Evolutionary conservation across 2,329 filamentous ascomycete genomes (phyloP), one percentile per base, ranked within the genome.

Genomic region (Fusarium continuum): DNA sequence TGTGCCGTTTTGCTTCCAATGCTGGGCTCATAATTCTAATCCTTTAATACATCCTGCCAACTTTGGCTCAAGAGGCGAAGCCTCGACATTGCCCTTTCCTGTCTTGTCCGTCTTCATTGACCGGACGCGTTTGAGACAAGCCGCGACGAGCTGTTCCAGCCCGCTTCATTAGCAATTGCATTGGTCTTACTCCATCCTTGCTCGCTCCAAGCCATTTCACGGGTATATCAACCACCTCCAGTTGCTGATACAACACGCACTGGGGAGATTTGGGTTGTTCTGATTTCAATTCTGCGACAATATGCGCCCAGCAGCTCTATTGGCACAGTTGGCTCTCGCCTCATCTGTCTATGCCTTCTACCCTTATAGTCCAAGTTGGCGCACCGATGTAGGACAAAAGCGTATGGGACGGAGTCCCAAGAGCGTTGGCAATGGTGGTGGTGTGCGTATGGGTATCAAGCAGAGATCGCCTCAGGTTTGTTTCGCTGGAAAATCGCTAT

Each of bases 261-360:
- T 38, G 28, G 54, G 39, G 44, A 57, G 23, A 32, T 22, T 20
- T 49, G 32, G 28, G 40, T 43, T 53, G 40, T 59, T 40, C 45
- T 55, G 29, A 51, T 40, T 8, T 31, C 52, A 47, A 23, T 36
- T 32, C 13, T 48, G 39, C 45, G 61, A 31, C 74, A 75, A 64
- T 59, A 84, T 84, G 82, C 76, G 76, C 62, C 69, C 76, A 44
- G 64, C 70, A 49, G 60, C 72, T 36, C 46, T 78, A 56, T 65
- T 84, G 36, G 68, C 81, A 56, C 80, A 80, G 69, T 71, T 86
- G 70, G 77, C 80, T 65, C 70, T 85, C 75, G 75, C 78, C 50
- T 74, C 79, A 32, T 72, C 76, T 44, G 76, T 76, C 50, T 72
- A 78, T 47, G 83, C 83, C 47, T 83, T 86, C 70, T 82, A 74